phyloP scores from a whole-genome alignment of 1,284 basidiomycete species.

The Cutaneotrichosporon mucoides region DNA sequence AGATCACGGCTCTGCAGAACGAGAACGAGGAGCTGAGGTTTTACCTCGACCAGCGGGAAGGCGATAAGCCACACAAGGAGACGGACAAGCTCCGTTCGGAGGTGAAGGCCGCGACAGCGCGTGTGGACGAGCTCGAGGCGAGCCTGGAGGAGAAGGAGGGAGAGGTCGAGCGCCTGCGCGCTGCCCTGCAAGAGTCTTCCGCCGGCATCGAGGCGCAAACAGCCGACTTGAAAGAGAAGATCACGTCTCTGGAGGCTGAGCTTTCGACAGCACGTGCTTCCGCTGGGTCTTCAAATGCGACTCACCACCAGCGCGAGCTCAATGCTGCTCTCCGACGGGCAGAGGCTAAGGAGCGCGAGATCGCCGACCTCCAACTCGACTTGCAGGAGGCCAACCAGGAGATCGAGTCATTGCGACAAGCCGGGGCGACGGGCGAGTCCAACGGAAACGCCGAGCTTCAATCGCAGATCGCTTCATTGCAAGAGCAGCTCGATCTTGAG shows the following conservation, averaged over 20 bases:
- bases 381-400: slow-evolving; percentile 22
- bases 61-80: slow-evolving; percentile 13
- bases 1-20: slow-evolving; percentile 33
- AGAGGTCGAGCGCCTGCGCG: neutral
- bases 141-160: slow-evolving; percentile 7
- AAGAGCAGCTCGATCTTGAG: slow-evolving; percentile 8
- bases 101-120: slow-evolving; percentile 1
- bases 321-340: slow-evolving; percentile 21
- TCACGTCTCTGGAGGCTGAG: slow-evolving; percentile 22
- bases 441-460: too few relatives aligned
- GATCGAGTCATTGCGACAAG: slow-evolving; percentile 19
- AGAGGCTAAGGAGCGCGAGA: slow-evolving; percentile 15
- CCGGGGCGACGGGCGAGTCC: neutral
- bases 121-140: neutral
- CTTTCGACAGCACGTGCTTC: slow-evolving; percentile 11
- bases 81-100: slow-evolving; percentile 25
- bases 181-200: neutral
- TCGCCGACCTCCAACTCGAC: slow-evolving; percentile 1
- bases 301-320: slow-evolving; percentile 25
- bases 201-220: neutral
- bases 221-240: slow-evolving; percentile 7
- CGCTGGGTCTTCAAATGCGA: slow-evolving; percentile 5
- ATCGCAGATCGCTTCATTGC: neutral
- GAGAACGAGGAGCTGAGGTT: slow-evolving; percentile 41
- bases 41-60: slow-evolving; percentile 37